phyloP scores from a whole-genome alignment of 371 early-diverging fungal genomes.

The Cokeromyces recurvatus region DNA sequence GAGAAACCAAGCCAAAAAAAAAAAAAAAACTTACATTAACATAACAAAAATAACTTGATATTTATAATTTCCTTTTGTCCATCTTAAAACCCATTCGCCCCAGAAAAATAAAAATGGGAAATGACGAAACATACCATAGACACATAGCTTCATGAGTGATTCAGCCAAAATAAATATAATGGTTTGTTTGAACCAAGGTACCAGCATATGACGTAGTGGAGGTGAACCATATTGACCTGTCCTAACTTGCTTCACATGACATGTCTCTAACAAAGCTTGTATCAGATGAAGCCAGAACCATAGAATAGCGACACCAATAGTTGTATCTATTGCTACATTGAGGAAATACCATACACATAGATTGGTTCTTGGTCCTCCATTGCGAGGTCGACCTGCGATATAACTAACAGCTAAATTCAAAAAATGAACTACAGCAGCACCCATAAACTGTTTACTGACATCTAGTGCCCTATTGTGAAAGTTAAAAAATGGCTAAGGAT shows the following conservation, averaged over 20 bases:
- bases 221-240: slow-evolving; percentile 39
- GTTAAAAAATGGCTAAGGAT: slow-evolving; percentile 5
- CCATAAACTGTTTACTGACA: slow-evolving; percentile 61
- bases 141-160: slow-evolving; percentile 36
- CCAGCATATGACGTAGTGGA: slow-evolving; percentile 24
- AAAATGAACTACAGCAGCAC: slow-evolving; percentile 56
- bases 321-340: not conserved
- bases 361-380: slow-evolving; percentile 43
- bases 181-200: slow-evolving; percentile 40
- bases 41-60: slow-evolving; percentile 48
- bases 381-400: slow-evolving; percentile 41
- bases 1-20: too few relatives aligned
- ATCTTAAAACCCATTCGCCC: slow-evolving; percentile 36
- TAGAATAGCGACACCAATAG: slow-evolving; percentile 24
- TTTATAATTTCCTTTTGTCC: slow-evolving; percentile 37
- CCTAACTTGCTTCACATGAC: slow-evolving; percentile 29
- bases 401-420: slow-evolving; percentile 54
- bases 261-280: slow-evolving; percentile 14
- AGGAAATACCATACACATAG: slow-evolving; percentile 49
- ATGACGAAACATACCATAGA: slow-evolving; percentile 28
- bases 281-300: slow-evolving; percentile 45
- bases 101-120: slow-evolving; percentile 31
- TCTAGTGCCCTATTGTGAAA: slow-evolving; percentile 49
- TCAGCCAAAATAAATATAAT: slow-evolving; percentile 30
- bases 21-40: slow-evolving; percentile 34